A percentile compares a stretch with the other conserved stretches of the same genome.
Conservation (phyloP, 768 basidiomycete species). For the Agaricus subrufescens region DNA sequence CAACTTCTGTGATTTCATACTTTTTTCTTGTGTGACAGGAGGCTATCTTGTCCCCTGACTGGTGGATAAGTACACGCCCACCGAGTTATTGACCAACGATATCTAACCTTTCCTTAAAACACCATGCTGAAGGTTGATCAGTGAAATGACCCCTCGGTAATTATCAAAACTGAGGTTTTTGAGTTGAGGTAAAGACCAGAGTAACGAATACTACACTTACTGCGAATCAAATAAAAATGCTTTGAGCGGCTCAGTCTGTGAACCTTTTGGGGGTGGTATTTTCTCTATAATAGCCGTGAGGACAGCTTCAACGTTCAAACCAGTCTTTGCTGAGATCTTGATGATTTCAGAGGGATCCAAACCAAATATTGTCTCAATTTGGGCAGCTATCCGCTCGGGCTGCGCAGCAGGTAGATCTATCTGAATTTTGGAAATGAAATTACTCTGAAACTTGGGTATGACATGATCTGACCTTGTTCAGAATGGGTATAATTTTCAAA, state of each 20-base stretch:
- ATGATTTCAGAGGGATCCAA: conserved; percentile 72
- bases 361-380: conserved; percentile 81
- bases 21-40: conserved; percentile 82
- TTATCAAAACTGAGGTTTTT: conserved; percentile 71
- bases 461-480: conserved; percentile 70
- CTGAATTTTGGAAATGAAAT: conserved; percentile 31
- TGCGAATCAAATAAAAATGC: conserved; percentile 92
- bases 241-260: conserved; percentile 52
- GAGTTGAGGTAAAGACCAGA: conserved; percentile 3
- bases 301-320: conserved; percentile 73
- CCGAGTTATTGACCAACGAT: neutral
- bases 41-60: conserved; percentile 80
- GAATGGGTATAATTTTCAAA: conserved; percentile 80
- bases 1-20: conserved; percentile 87
- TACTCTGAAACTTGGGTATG: conserved; percentile 5
- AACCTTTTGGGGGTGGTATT: conserved; percentile 75
- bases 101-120: conserved; percentile 69
- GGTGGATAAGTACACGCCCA: neutral
- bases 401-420: conserved; percentile 91
- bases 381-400: conserved; percentile 72
- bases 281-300: conserved; percentile 77
- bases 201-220: conserved; percentile 37
- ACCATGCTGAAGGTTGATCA: conserved; percentile 80
- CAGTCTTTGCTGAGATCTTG: conserved; percentile 89
- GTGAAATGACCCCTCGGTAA: conserved; percentile 92